A percentile compares a stretch with the other conserved stretches of the same genome.
Evolutionary conservation across 768 basidiomycete species (phyloP).

Genomic region (Rhizopogon vinicolor): DNA sequence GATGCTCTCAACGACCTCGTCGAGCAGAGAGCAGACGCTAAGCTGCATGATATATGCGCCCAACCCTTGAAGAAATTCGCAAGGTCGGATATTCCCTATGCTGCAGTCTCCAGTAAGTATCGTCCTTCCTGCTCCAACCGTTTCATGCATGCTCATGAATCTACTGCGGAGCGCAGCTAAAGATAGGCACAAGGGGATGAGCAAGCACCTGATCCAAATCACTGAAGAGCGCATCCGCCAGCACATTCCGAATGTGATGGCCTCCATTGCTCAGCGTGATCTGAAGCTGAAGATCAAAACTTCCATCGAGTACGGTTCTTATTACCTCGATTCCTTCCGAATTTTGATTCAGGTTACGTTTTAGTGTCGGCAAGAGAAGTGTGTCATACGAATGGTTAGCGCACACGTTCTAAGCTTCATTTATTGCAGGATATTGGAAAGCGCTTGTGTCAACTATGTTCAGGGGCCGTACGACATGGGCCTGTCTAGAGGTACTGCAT

Average conservation of each 20-base stretch:
- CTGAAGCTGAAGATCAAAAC: no score
- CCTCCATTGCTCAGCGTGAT: no score
- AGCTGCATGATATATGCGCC: neutral
- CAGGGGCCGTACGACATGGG: neutral
- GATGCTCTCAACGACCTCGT: conserved; percentile 1
- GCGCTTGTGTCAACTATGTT: conserved; percentile 10
- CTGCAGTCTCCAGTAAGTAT: neutral
- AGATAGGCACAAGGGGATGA: neutral
- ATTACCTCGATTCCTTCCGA: no score
- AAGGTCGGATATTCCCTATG: neutral
- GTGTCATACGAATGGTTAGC: neutral
- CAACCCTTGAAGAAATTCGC: neutral
- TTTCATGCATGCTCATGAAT: neutral
- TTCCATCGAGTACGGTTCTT: no score
- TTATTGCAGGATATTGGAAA: conserved; percentile 14
- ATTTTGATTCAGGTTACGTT: no score
- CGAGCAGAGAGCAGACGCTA: neutral
- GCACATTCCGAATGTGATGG: no score
- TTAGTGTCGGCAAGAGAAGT: conserved; percentile 2
- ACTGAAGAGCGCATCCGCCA: neutral
- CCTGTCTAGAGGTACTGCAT: conserved; percentile 14
- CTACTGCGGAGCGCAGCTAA: neutral
- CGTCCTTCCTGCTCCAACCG: neutral
- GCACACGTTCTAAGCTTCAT: neutral
- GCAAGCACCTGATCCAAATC: neutral